Evolutionary conservation across 2,329 filamentous ascomycete species (phyloP), one percentile per base, ranked within the genome.

Genomic region (Reticulascus tulasneorum): DNA sequence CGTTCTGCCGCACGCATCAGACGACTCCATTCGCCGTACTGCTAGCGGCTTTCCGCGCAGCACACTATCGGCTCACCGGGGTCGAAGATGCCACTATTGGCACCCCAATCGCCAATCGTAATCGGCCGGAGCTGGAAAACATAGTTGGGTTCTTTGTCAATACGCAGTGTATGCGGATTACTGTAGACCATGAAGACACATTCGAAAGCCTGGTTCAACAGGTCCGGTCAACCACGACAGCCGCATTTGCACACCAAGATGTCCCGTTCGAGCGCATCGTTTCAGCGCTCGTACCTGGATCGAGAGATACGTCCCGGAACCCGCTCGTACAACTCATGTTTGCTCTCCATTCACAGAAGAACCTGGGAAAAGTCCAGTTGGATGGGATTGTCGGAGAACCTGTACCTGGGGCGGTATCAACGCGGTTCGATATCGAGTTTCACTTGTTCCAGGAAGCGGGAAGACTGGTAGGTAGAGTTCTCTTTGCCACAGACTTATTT

Each of bases 121-220:
- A 29, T n/a, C 25, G 33, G 7, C 12, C n/a, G 12, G 38, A 40
- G 9, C 16, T 40, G 5, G 23, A 36, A 25, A 24, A 37, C 21
- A 35, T 40, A 6, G 37, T 40, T 24, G 52, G 48, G 1, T 49
- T 48, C 38, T 52, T 53, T 11, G 52, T 51, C 29, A 52, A 51
- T 19, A 33, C 43, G 0, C 8, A 54, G 19, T 50, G 49, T n/a
- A 43, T 54, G 15, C 32, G 35, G 20, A 31, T 45, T 9, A 35
- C 31, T 3, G 34, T 34, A 15, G 30, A 27, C 17, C 27, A 33
- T 19, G 29, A 29, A 20, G 33, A 35, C 16, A 21, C 29, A 11
- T 35, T 35, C 16, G 16, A 35, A 9, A n/a, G 29, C 8, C 33
- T 26, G 17, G 33, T 35, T 10, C 8, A 29, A 7, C 23, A 13